Evolutionary conservation across 768 basidiomycete species (phyloP).

Genomic region (Suillus sp.): DNA sequence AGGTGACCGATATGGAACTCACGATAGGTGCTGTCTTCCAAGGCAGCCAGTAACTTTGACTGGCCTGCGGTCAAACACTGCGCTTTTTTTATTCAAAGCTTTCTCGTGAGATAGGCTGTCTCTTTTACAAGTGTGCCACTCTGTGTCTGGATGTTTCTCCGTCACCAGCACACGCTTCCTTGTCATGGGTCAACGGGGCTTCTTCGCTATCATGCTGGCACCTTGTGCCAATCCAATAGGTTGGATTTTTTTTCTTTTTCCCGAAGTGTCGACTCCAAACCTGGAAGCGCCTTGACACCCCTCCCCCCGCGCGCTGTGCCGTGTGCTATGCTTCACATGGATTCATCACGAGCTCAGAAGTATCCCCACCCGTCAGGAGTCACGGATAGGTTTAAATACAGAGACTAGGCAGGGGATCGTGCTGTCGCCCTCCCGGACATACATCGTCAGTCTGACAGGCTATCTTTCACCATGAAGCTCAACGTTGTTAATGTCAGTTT

Average conservation of each 20-base stretch:
- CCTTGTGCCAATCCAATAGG: too few relatives aligned
- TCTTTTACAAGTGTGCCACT: not conserved
- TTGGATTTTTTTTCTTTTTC: not conserved
- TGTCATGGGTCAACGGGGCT: not conserved
- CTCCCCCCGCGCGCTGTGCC: not conserved
- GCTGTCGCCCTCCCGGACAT: not conserved
- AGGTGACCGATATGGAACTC: conserved; percentile 1
- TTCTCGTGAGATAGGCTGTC: not conserved
- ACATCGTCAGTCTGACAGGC: not conserved
- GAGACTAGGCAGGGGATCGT: not conserved
- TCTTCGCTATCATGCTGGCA: not conserved
- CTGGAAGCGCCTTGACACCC: conserved; percentile 3
- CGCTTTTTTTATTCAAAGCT: not conserved
- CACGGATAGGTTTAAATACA: conserved; percentile 20
- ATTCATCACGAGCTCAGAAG: conserved; percentile 9
- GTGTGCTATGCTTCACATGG: conserved; percentile 12
- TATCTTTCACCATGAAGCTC: conserved; percentile 22
- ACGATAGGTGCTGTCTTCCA: not conserved
- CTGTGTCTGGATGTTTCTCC: not conserved
- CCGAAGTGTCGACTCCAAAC: conserved; percentile 1
- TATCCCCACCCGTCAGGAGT: not conserved
- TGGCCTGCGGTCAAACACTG: not conserved
- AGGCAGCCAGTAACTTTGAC: not conserved
- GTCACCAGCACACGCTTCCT: not conserved
- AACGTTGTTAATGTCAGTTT: conserved; percentile 9